Conservation (phyloP, 192 early-diverging fungal species). For the Coemansia sp. region DNA sequence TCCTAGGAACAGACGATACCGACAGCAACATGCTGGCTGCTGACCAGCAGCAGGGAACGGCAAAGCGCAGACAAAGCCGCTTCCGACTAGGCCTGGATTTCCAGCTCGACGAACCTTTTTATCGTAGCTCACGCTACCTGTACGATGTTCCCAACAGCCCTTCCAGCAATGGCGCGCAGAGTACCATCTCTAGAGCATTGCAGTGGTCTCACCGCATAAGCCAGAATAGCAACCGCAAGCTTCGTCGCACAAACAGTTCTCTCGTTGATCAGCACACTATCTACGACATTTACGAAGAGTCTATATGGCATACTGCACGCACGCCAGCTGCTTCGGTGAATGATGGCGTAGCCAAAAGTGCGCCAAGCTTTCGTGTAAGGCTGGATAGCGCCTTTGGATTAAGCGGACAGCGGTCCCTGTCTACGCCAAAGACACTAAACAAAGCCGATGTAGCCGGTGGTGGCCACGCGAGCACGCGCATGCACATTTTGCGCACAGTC, state of each 20-base stretch:
- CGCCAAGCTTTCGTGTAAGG: neutral
- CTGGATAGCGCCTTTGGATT: neutral
- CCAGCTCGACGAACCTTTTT: constrained; percentile 11
- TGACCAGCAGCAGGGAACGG: neutral
- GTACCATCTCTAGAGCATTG: constrained; percentile 29
- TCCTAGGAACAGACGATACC: constrained; percentile 6
- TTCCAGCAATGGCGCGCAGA: constrained; percentile 17
- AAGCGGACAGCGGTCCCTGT: neutral
- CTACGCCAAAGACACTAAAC: neutral
- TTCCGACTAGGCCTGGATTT: constrained; percentile 8
- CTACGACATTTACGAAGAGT: constrained; percentile 53
- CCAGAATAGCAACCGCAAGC: constrained; percentile 11
- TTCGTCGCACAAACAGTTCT: constrained; percentile 17
- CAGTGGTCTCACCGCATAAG: constrained; percentile 42
- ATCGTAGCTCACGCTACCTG: constrained; percentile 43
- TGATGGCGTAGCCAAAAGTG: neutral
- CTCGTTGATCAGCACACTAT: constrained; percentile 49
- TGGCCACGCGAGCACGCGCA: neutral
- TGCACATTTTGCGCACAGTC: constrained; percentile 24
- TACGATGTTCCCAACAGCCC: constrained; percentile 37
- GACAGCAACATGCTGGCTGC: neutral
- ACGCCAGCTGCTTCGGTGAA: neutral
- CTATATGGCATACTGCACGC: constrained; percentile 38
- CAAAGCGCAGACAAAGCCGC: constrained; percentile 8
- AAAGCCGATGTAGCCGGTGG: neutral